Evolutionary conservation across 1,139 yeast genomes (phyloP), one percentile per base, ranked within the genome.

Genomic region (Candida sp.): DNA sequence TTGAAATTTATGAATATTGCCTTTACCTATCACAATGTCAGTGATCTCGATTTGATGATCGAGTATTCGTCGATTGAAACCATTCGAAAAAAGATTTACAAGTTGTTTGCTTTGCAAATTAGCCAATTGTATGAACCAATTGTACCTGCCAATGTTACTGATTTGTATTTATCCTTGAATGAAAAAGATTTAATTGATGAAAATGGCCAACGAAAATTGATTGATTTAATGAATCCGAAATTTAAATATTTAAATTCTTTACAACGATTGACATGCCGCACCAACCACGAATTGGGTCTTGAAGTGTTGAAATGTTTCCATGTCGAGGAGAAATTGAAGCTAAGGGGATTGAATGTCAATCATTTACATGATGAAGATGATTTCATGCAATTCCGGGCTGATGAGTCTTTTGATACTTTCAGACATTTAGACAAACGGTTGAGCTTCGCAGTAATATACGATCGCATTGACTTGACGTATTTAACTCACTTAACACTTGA

Each of bases 1-100:
- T 51, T 68, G 43, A 62, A 58, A 42, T 66, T 68, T 43, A 50
- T 69, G 29, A 73, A 69, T 44, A 66, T 68, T 35, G 63, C 73
- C 4, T 68, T 68, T 45, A 46, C 59, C 23, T 69, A 68, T 43
- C 63, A 61, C 44, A 39, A 54, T 11, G 48, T 47, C 15, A n/a
- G n/a, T n/a, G 71, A 72, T 1, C 55, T 65, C n/a, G 48, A 45
- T 5, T 55, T 60, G 41, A 51, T 67, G 30, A 60, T 66, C n/a
- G 45, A 47, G 12, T 68, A 68, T 42, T 49, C 66, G 25, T 44
- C 47, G 34, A 51, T 61, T 42, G 45, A 43, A 19, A 63, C 65
- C 45, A 51, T 68, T n/a, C 50, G 75, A 34, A 55, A 55, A 39
- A 55, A 55, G 44, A 58, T 69, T 22, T 65, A 62, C 51, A 69